Evolutionary conservation across 306 rosid genomes (phyloP).

Genomic region (Dryas alaskensis): DNA sequence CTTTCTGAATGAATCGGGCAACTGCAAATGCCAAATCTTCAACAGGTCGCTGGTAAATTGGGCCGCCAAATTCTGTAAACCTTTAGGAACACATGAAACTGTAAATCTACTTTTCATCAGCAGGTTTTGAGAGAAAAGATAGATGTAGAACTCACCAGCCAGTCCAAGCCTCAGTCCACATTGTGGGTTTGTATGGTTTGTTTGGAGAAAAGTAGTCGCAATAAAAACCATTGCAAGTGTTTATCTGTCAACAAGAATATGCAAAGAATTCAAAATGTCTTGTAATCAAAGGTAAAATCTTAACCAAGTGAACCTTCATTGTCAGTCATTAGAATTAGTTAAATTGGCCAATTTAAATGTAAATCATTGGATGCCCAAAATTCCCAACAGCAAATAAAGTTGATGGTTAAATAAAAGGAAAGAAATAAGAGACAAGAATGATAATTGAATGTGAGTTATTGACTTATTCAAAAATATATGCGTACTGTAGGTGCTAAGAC

Average conservation of each 20-base stretch:
- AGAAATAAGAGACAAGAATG: not conserved
- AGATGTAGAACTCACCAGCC: slow-evolving; percentile 39
- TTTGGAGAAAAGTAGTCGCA: slow-evolving; percentile 81
- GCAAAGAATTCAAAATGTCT: not conserved
- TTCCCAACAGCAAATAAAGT: slow-evolving; percentile 4
- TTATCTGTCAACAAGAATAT: slow-evolving; percentile 48
- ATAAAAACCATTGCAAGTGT: slow-evolving; percentile 87
- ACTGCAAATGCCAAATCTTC: slow-evolving; percentile 49
- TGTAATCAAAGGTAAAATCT: not conserved
- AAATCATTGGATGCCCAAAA: not conserved
- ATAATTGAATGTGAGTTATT: not conserved
- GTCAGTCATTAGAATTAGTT: not conserved
- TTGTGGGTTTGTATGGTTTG: slow-evolving; percentile 66
- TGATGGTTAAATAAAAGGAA: not conserved
- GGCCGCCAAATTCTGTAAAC: slow-evolving; percentile 49
- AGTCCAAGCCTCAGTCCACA: slow-evolving; percentile 63
- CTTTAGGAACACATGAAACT: slow-evolving; percentile 5
- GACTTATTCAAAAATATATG: not conserved
- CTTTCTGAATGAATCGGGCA: slow-evolving; percentile 41
- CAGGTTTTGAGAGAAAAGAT: not conserved
- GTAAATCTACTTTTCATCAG: not conserved
- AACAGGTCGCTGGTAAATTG: slow-evolving; percentile 36
- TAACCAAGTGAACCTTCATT: not conserved
- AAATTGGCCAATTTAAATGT: not conserved
- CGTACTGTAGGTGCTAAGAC: not conserved